Conservation (phyloP, 768 basidiomycete genomes). For the Artomyces pyxidatus region DNA sequence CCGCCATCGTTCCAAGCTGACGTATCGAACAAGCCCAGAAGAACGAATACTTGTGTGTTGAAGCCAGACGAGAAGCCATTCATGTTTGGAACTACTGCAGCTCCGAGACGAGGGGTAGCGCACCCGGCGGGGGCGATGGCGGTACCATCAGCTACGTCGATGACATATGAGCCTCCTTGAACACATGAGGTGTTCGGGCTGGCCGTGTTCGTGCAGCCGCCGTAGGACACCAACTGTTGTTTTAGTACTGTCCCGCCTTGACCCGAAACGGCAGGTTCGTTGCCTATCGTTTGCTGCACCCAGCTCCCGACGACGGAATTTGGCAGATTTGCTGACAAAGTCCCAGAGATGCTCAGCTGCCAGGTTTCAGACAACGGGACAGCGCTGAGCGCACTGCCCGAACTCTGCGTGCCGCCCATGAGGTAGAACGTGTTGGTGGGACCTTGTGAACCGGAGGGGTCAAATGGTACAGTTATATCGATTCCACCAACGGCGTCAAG, state of each 20-base stretch:
- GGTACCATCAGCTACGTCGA: conserved; percentile 49
- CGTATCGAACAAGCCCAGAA: conserved; percentile 60
- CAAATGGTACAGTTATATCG: conserved; percentile 34
- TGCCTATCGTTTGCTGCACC: conserved; percentile 38
- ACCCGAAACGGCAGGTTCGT: conserved; percentile 33
- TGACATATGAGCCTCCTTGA: conserved; percentile 47
- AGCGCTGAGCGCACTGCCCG: conserved; percentile 15
- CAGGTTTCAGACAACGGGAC: conserved; percentile 60
- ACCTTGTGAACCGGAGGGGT: conserved; percentile 35
- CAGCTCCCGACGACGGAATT: conserved; percentile 47
- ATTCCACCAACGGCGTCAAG: conserved; percentile 72
- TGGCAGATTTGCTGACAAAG: conserved; percentile 61
- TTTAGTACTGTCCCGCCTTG: conserved; percentile 54
- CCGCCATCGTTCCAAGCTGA: conserved; percentile 61
- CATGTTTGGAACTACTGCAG: conserved; percentile 52
- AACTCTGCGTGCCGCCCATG: conserved; percentile 58
- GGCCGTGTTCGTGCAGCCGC: conserved; percentile 50
- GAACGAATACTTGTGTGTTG: conserved; percentile 54
- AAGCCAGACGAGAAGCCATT: conserved; percentile 51
- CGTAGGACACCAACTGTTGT: conserved; percentile 43
- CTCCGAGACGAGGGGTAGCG: conserved; percentile 53
- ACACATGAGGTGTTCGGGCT: conserved; percentile 42
- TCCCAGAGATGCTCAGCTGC: conserved; percentile 61
- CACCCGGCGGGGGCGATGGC: conserved; percentile 38
- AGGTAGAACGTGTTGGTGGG: conserved; percentile 72